These are phyloP conservation scores for Oryza glumipatula DNA, from an alignment of 176 grass and related monocot genomes.

Conservation along the genomic window DNA sequence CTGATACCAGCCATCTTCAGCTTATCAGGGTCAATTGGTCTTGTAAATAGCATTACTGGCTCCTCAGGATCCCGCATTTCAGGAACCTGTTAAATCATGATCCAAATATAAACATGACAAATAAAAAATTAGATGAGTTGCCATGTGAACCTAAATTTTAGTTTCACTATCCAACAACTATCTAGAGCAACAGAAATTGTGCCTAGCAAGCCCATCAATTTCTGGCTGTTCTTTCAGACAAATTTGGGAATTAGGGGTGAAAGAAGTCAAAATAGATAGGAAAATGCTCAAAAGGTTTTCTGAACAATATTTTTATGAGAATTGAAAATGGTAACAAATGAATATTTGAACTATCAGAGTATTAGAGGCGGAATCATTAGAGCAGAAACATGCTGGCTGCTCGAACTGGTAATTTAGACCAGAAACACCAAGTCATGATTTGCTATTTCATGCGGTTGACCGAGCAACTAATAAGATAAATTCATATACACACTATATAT, in stretches of 20 bases:
- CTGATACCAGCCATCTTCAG: slow-evolving; percentile 44
- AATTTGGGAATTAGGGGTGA: background rate
- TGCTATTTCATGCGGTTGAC: background rate
- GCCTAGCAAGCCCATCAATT: background rate
- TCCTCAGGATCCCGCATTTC: slow-evolving; percentile 59
- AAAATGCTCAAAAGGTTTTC: background rate
- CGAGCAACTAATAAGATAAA: background rate
- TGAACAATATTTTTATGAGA: background rate
- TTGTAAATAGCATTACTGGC: slow-evolving; percentile 68
- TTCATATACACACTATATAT: background rate
- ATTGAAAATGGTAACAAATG: background rate
- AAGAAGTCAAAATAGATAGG: background rate
- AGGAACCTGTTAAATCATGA: slow-evolving; percentile 16
- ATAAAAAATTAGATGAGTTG: background rate
- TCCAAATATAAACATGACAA: background rate
- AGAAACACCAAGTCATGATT: background rate
- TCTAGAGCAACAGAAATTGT: background rate
- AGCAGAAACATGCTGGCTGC: background rate
- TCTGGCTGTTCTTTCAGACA: background rate
- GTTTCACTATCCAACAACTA: background rate
- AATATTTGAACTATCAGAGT: background rate
- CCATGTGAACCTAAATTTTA: background rate
- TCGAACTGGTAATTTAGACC: background rate
- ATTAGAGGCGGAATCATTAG: background rate
- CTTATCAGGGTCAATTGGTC: slow-evolving; percentile 50